These are phyloP conservation scores for Amauroascus verrucosus DNA, from an alignment of 2,329 filamentous ascomycete genomes.

Conservation along the genomic window DNA sequence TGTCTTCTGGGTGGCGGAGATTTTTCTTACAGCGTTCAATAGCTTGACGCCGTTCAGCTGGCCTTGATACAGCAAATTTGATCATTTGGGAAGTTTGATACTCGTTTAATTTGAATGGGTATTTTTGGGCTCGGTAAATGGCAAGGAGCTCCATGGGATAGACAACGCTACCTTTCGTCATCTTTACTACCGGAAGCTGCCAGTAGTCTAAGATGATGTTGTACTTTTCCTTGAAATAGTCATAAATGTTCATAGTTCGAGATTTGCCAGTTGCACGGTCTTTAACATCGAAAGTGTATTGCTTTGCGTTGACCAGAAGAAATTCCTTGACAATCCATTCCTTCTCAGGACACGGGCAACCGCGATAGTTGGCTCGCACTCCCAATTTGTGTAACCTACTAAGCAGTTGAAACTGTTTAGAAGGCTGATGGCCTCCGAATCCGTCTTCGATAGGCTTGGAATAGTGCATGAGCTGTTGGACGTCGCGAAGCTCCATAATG, in stretches of 20 bases:
- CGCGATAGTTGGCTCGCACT: constrained; percentile 31
- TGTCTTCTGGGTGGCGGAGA: constrained; percentile 59
- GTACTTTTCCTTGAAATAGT: constrained; percentile 48
- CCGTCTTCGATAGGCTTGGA: constrained; percentile 21
- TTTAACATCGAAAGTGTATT: constrained; percentile 36
- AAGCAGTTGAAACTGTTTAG: constrained; percentile 21
- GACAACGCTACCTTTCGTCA: constrained; percentile 45
- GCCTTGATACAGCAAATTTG: constrained; percentile 76
- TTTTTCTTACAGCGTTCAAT: constrained; percentile 59
- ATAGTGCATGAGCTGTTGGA: constrained; percentile 23
- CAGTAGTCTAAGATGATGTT: constrained; percentile 37
- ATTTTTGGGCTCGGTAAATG: constrained; percentile 47
- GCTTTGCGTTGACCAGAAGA: constrained; percentile 32
- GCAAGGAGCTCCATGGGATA: constrained; percentile 49
- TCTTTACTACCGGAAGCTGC: constrained; percentile 47
- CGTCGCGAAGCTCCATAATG: constrained; percentile 25
- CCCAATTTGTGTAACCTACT: constrained; percentile 28
- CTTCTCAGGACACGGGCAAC: constrained; percentile 27
- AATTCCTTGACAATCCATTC: constrained; percentile 45
- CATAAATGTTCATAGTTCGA: constrained; percentile 48
- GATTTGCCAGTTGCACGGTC: constrained; percentile 31
- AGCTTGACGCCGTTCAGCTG: constrained; percentile 53
- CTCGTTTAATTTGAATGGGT: constrained; percentile 49
- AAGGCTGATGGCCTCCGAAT: constrained; percentile 20
- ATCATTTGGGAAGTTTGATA: constrained; percentile 76